Conservation (phyloP, 495 filamentous ascomycete genomes). For the Aspergillus taichungensis region DNA sequence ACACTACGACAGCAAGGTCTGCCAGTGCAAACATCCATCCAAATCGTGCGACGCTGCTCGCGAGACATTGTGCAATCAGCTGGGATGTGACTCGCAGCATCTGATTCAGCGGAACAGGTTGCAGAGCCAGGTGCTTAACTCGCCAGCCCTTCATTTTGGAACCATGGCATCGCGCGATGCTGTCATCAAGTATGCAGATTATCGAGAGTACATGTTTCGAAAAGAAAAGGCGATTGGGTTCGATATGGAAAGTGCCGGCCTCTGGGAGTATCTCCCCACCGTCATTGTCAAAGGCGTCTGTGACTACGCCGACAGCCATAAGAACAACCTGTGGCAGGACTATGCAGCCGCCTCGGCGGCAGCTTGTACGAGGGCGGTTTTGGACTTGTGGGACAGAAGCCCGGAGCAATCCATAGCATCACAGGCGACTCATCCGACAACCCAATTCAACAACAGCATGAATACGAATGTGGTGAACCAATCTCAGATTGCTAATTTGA, state of each 20-base stretch:
- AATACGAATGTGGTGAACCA: too few species aligned
- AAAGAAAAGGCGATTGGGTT: slow-evolving; percentile 13
- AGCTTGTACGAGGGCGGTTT: slow-evolving; percentile 18
- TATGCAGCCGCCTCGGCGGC: slow-evolving; percentile 31
- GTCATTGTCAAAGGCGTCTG: slow-evolving; percentile 33
- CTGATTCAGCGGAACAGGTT: slow-evolving; percentile 6
- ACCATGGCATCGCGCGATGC: slow-evolving; percentile 19
- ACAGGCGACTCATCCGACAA: too few species aligned
- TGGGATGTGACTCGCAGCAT: slow-evolving; percentile 2
- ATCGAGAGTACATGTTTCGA: slow-evolving; percentile 15
- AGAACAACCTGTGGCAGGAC: slow-evolving; percentile 32
- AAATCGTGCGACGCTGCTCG: slow-evolving; percentile 1
- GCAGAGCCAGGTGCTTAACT: slow-evolving; percentile 1
- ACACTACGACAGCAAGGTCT: slow-evolving; percentile 1
- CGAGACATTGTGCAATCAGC: slow-evolving; percentile 2
- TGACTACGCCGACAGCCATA: slow-evolving; percentile 36
- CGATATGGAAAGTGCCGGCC: slow-evolving; percentile 29
- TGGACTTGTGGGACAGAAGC: slow-evolving; percentile 7
- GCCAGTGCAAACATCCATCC: slow-evolving; percentile 1
- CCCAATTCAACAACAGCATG: too few species aligned
- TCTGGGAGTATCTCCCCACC: slow-evolving; percentile 16
- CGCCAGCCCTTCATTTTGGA: slow-evolving; percentile 15
- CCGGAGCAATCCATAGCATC: too few species aligned
- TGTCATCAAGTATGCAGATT: slow-evolving; percentile 22
- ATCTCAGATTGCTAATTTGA: too few species aligned